phyloP scores from a whole-genome alignment of 306 rosid genomes.

The apple (Malus domestica) region ASM211411v1 NC_041799.1:12539001-12539500 shows the following conservation, averaged over 20 bases:
- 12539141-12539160: neutral
- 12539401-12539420: neutral
- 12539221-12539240: neutral
- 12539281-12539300: neutral
- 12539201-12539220: neutral
- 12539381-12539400: neutral
- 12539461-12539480: too few relatives aligned
- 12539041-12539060: too few relatives aligned
- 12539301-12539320: too few relatives aligned
- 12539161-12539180: neutral
- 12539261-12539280: neutral
- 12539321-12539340: neutral
- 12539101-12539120: neutral
- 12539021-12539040: too few relatives aligned
- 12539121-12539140: neutral
- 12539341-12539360: neutral
- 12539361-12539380: neutral
- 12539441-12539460: neutral
- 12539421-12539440: neutral
- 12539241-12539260: neutral
- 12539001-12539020: too few relatives aligned
- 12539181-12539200: neutral
- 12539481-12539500: too few relatives aligned
- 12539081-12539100: too few relatives aligned
- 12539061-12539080: too few relatives aligned